Evolutionary conservation across 78 protist genomes (phyloP).

Genomic region (Cavenderia fasciculata): DNA sequence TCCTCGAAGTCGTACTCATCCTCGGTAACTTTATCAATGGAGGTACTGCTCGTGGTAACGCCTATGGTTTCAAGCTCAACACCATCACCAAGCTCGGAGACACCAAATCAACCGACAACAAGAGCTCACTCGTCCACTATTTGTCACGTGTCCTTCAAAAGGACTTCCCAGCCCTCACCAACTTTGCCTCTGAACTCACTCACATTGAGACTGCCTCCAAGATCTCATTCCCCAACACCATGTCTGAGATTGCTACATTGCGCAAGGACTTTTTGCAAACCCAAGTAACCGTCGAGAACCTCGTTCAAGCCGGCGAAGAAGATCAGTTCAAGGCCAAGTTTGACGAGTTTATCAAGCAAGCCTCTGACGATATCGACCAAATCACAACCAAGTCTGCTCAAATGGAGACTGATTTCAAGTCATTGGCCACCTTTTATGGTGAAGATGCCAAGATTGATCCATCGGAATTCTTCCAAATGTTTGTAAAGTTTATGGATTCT

Average conservation of each 20-base stretch:
- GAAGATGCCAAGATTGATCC: slow-evolving; percentile 72
- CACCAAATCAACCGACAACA: slow-evolving; percentile 83
- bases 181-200: slow-evolving; percentile 29
- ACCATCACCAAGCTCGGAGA: slow-evolving; percentile 79
- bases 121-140: slow-evolving; percentile 37
- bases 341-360: slow-evolving; percentile 3
- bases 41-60: slow-evolving; percentile 77
- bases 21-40: slow-evolving; percentile 83
- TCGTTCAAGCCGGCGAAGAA: not conserved
- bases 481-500: slow-evolving; percentile 44
- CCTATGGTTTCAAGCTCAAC: slow-evolving; percentile 76
- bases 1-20: slow-evolving; percentile 49
- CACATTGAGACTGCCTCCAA: slow-evolving; percentile 53
- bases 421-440: slow-evolving; percentile 15
- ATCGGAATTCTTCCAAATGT: slow-evolving; percentile 60
- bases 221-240: slow-evolving; percentile 22
- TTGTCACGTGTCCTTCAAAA: slow-evolving; percentile 43
- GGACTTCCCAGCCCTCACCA: slow-evolving; percentile 26
- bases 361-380: slow-evolving; percentile 49
- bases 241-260: slow-evolving; percentile 47
- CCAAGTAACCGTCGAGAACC: slow-evolving; percentile 21
- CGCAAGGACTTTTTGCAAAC: slow-evolving; percentile 58
- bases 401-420: slow-evolving; percentile 49
- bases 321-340: slow-evolving; percentile 45
- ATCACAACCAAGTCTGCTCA: slow-evolving; percentile 19